phyloP scores from a whole-genome alignment of 2,329 filamentous ascomycete genomes.

The Calonectria fujianensis region DNA sequence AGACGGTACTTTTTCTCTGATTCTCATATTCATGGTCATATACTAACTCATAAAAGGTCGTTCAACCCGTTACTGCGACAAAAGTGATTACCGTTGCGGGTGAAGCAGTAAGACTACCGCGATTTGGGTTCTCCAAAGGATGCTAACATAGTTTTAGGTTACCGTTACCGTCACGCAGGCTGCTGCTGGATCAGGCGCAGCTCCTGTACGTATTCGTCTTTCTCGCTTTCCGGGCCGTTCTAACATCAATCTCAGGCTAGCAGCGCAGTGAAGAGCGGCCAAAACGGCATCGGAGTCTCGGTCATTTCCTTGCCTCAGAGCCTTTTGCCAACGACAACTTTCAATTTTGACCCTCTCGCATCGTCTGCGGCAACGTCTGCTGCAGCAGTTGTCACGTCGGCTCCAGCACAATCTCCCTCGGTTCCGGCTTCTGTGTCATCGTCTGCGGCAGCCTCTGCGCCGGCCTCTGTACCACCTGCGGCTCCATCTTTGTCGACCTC shows the following conservation, averaged over 20 bases:
- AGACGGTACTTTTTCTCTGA: conserved; percentile 29
- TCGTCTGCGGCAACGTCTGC: not conserved
- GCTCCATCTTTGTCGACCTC: conserved; percentile 40
- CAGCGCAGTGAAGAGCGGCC: conserved; percentile 11
- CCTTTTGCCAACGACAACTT: conserved; percentile 56
- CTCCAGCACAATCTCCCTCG: not conserved
- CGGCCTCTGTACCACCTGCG: not conserved
- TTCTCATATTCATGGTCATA: not conserved
- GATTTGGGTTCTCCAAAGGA: not conserved
- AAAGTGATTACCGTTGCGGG: conserved; percentile 42
- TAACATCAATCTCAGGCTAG: conserved; percentile 12
- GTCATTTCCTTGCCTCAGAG: conserved; percentile 55
- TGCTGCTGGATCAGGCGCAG: conserved; percentile 38
- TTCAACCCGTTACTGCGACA: conserved; percentile 40
- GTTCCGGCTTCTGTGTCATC: not conserved
- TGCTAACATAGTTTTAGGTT: conserved; percentile 39
- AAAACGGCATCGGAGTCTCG: conserved; percentile 57
- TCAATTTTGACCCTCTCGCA: conserved; percentile 45
- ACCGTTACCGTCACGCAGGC: conserved; percentile 49
- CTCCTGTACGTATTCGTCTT: conserved; percentile 26
- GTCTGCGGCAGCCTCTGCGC: not conserved
- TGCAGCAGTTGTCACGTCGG: not conserved
- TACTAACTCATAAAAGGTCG: conserved; percentile 28
- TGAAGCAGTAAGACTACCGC: conserved; percentile 42
- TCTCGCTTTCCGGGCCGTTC: not conserved